Conservation (phyloP, 2,329 filamentous ascomycete species). For the Penicillium sp. region DNA sequence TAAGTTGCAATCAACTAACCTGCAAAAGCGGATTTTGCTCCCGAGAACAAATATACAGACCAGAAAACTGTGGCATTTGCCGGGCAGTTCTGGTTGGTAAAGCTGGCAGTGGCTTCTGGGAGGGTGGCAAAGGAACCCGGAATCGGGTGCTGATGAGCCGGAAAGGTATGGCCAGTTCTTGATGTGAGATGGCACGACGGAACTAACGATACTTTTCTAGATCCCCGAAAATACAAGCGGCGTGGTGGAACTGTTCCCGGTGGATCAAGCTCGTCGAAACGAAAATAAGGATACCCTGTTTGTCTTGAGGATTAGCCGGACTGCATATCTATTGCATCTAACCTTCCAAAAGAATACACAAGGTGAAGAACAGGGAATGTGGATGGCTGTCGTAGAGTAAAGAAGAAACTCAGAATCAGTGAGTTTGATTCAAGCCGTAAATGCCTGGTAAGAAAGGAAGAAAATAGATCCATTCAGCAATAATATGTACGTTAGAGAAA, state of each 20-base stretch:
- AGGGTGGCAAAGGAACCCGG: constrained; percentile 78
- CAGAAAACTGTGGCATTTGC: constrained; percentile 73
- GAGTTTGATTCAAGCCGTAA: no score
- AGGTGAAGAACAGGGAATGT: no score
- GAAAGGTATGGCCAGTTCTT: constrained; percentile 50
- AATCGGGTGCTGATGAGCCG: constrained; percentile 68
- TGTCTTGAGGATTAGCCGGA: not conserved
- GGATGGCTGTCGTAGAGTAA: no score
- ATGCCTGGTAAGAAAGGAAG: no score
- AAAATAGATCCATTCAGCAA: no score
- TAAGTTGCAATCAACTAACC: not conserved
- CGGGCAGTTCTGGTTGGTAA: constrained; percentile 67
- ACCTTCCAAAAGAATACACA: no score
- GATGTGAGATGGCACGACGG: not conserved
- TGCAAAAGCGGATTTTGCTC: constrained; percentile 63
- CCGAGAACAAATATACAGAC: constrained; percentile 73
- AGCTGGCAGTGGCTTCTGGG: constrained; percentile 72
- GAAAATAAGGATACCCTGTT: not conserved
- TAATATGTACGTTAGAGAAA: no score
- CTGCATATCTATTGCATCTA: not conserved
- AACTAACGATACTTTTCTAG: constrained; percentile 33
- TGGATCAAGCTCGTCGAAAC: constrained; percentile 22
- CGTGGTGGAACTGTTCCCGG: constrained; percentile 45
- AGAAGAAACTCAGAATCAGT: no score
- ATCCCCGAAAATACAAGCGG: constrained; percentile 69